Evolutionary conservation across 164 flowering plant genomes (phyloP).

Genomic region (Euptelea pleiosperma): DNA sequence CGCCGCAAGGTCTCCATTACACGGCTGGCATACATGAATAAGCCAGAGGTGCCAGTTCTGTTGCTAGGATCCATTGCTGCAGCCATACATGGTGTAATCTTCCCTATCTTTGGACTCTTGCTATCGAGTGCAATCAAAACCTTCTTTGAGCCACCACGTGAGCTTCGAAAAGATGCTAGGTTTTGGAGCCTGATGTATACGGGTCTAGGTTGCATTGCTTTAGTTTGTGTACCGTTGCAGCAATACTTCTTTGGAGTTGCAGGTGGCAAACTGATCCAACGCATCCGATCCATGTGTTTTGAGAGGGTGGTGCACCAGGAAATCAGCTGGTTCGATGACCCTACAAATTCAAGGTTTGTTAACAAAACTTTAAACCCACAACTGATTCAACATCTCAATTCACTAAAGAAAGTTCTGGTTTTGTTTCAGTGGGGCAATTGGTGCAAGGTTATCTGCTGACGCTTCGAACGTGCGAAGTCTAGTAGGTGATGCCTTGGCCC

Average conservation of each 20-base stretch:
- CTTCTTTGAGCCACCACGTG: slow-evolving; percentile 42
- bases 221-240: slow-evolving; percentile 36
- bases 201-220: slow-evolving; percentile 24
- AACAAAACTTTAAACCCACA: background rate
- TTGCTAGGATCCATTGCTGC: slow-evolving; percentile 51
- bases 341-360: slow-evolving; percentile 59
- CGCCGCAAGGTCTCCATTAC: slow-evolving; percentile 27
- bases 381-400: background rate
- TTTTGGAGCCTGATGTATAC: slow-evolving; percentile 48
- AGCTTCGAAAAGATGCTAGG: slow-evolving; percentile 37
- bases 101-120: slow-evolving; percentile 54
- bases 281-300: slow-evolving; percentile 58
- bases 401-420: background rate
- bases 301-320: slow-evolving; percentile 59
- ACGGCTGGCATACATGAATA: slow-evolving; percentile 49
- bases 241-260: slow-evolving; percentile 61
- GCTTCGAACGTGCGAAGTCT: slow-evolving; percentile 39
- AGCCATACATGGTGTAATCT: slow-evolving; percentile 36
- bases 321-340: slow-evolving; percentile 72
- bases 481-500: slow-evolving; percentile 51
- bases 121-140: slow-evolving; percentile 43
- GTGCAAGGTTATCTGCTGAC: slow-evolving; percentile 59
- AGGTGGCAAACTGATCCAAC: slow-evolving; percentile 50
- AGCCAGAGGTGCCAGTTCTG: slow-evolving; percentile 51
- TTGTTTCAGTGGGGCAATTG: slow-evolving; percentile 46